phyloP scores from a whole-genome alignment of 1,284 basidiomycete species.

The Leccinum pachyderme region DNA sequence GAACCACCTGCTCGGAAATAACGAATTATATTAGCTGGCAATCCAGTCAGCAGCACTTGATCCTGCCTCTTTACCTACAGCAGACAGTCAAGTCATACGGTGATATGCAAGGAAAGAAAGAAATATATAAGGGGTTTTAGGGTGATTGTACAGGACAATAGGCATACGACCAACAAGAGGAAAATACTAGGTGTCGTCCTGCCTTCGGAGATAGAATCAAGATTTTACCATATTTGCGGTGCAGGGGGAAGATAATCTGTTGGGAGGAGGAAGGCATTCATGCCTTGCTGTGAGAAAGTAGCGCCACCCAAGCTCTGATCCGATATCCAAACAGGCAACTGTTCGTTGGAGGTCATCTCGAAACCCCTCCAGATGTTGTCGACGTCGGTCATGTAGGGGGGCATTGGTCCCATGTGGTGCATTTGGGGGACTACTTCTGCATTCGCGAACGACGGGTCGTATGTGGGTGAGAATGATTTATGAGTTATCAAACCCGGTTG shows the following conservation, averaged over 20 bases:
- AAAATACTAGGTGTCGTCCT: conserved; percentile 16
- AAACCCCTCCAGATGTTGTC: conserved; percentile 74
- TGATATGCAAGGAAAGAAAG: conserved; percentile 10
- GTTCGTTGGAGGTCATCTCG: conserved; percentile 66
- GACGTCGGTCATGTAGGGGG: conserved; percentile 49
- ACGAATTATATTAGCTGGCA: not conserved
- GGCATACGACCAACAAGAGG: conserved; percentile 21
- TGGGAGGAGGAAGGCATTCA: conserved; percentile 80
- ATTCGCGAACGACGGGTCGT: conserved; percentile 43
- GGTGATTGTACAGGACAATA: conserved; percentile 22
- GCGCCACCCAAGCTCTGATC: conserved; percentile 75
- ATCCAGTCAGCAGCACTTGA: not conserved
- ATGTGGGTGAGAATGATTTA: conserved; percentile 37
- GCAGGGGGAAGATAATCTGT: conserved; percentile 65
- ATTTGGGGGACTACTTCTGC: conserved; percentile 42
- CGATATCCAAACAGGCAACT: conserved; percentile 78
- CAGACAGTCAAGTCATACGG: not conserved
- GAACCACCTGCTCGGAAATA: conserved; percentile 4
- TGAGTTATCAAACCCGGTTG: conserved; percentile 21
- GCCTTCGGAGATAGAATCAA: conserved; percentile 1
- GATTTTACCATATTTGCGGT: conserved; percentile 65
- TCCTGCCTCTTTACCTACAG: conserved; percentile 1
- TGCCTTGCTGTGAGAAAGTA: conserved; percentile 73
- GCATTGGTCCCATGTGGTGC: conserved; percentile 32
- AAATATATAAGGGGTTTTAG: conserved; percentile 21